phyloP scores from a whole-genome alignment of 2,329 filamentous ascomycete species.

The Aspergillus floridensis region DNA sequence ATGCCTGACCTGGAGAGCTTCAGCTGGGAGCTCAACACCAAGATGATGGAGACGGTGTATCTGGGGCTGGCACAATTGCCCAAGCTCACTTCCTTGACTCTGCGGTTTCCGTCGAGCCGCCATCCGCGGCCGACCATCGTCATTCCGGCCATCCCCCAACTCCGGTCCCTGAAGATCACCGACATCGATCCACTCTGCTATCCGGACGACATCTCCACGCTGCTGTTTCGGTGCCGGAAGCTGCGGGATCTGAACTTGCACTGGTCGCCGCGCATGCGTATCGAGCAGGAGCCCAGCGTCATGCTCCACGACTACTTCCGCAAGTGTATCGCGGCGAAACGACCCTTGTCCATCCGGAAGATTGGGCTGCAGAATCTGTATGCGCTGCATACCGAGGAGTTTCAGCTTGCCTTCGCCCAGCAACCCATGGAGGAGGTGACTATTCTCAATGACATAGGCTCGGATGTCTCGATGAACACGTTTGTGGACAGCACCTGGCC shows the following conservation, averaged over 20 bases:
- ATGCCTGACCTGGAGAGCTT: slow-evolving; percentile 57
- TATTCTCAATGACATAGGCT: slow-evolving; percentile 53
- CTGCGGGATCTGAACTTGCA: slow-evolving; percentile 57
- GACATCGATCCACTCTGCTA: slow-evolving; percentile 65
- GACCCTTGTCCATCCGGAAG: slow-evolving; percentile 49
- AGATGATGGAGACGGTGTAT: slow-evolving; percentile 59
- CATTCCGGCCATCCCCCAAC: slow-evolving; percentile 56
- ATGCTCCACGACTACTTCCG: slow-evolving; percentile 56
- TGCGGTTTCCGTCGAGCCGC: slow-evolving; percentile 56
- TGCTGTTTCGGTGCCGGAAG: slow-evolving; percentile 54
- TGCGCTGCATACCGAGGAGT: slow-evolving; percentile 50
- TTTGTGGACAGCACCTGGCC: slow-evolving; percentile 60
- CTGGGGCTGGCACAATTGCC: slow-evolving; percentile 52
- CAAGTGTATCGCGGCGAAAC: slow-evolving; percentile 49
- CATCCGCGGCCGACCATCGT: slow-evolving; percentile 57
- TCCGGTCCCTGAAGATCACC: slow-evolving; percentile 53
- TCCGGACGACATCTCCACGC: slow-evolving; percentile 59
- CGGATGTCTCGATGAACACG: slow-evolving; percentile 41
- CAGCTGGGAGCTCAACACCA: slow-evolving; percentile 61
- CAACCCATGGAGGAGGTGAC: slow-evolving; percentile 49
- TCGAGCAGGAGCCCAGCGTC: slow-evolving; percentile 57
- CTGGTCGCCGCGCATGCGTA: slow-evolving; percentile 62
- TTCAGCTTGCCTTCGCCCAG: slow-evolving; percentile 46
- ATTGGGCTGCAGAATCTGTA: slow-evolving; percentile 59
- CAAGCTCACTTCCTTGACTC: slow-evolving; percentile 52